Conservation (phyloP, 2,329 filamentous ascomycete genomes). For the Moelleriella libera region DNA sequence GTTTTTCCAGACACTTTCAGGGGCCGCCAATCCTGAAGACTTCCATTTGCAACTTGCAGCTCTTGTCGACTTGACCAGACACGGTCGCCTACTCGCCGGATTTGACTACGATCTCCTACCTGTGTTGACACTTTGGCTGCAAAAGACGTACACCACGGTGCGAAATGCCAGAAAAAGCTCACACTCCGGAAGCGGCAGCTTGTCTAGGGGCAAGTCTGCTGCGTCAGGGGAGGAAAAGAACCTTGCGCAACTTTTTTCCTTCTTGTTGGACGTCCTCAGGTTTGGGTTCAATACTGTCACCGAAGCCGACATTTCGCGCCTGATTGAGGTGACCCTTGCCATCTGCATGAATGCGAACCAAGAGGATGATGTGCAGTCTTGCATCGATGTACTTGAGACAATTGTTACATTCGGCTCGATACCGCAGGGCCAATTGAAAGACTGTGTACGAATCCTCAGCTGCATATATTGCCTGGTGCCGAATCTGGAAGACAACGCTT, state of each 20-base stretch:
- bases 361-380: conserved; percentile 50
- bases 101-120: conserved; percentile 56
- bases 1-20: conserved; percentile 49
- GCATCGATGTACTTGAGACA: conserved; percentile 53
- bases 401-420: conserved; percentile 61
- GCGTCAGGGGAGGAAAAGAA: conserved; percentile 43
- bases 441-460: conserved; percentile 56
- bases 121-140: conserved; percentile 46
- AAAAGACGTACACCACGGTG: conserved; percentile 37
- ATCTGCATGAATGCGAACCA: conserved; percentile 57
- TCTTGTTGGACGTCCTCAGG: conserved; percentile 55
- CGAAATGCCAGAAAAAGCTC: conserved; percentile 34
- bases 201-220: conserved; percentile 21
- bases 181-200: conserved; percentile 19
- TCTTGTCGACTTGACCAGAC: conserved; percentile 44
- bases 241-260: conserved; percentile 49
- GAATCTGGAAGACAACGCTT: conserved; percentile 46
- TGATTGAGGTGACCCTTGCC: conserved; percentile 48
- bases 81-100: conserved; percentile 47
- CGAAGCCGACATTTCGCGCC: conserved; percentile 42
- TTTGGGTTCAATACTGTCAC: conserved; percentile 59
- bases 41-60: conserved; percentile 53
- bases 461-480: conserved; percentile 56
- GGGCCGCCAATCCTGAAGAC: conserved; percentile 42
- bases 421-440: conserved; percentile 45